Conservation (phyloP, 345 rosid genomes). For the Rhodamnia rubescens region DNA sequence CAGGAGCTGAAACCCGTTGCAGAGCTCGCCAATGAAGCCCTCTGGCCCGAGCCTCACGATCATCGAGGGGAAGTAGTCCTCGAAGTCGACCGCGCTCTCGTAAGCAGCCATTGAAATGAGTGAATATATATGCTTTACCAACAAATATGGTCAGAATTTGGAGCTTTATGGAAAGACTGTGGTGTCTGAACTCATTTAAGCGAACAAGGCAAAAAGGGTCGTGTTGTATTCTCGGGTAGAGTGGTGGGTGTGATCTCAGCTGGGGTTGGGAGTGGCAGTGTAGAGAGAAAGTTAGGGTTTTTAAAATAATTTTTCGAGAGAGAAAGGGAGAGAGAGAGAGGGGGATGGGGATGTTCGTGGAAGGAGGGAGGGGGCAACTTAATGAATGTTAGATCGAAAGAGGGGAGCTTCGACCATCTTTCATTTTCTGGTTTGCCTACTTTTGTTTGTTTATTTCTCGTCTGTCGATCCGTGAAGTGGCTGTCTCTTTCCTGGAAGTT, state of each 20-base stretch:
- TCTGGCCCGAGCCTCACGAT: constrained; percentile 37
- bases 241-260: neutral
- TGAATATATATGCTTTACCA: neutral
- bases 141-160: neutral
- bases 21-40: constrained; percentile 44
- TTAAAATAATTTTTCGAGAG: neutral
- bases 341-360: constrained; percentile 4
- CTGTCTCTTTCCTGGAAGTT: constrained; percentile 46
- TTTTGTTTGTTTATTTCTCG: neutral
- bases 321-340: neutral
- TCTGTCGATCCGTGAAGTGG: neutral
- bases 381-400: neutral
- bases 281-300: neutral
- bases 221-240: neutral
- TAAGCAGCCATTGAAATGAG: neutral
- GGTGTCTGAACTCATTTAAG: neutral
- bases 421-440: neutral
- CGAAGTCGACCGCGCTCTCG: constrained; percentile 19
- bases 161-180: neutral
- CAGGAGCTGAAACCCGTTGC: constrained; percentile 41
- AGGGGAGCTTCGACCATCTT: constrained; percentile 1
- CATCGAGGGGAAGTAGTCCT: constrained; percentile 58
- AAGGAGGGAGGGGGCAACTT: neutral
- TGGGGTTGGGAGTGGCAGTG: neutral
- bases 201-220: neutral